Percentiles rank a stretch among this genome's conserved stretches.
These are phyloP conservation scores for Fusarium sp. DNA, from an alignment of 2,329 filamentous ascomycete species.

Conservation along the genomic window DNA sequence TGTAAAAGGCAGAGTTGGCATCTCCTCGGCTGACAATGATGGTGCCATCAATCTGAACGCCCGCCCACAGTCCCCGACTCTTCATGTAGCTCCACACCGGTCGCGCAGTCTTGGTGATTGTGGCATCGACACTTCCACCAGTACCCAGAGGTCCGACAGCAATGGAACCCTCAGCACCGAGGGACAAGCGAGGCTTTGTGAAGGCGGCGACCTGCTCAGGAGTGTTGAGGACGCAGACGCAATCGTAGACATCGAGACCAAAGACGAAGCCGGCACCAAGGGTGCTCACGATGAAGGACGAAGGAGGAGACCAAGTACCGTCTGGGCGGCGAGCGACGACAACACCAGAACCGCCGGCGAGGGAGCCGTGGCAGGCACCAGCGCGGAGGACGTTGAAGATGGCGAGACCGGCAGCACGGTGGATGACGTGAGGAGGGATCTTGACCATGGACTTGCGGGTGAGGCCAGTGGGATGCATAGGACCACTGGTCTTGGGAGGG, in stretches of 20 bases:
- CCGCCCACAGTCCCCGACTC: conserved; percentile 81
- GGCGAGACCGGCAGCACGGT: conserved; percentile 68
- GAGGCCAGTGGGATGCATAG: conserved; percentile 49
- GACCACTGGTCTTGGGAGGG: conserved; percentile 38
- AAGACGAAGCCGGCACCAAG: conserved; percentile 77
- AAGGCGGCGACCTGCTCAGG: conserved; percentile 76
- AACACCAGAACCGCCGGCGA: conserved; percentile 70
- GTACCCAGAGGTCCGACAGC: conserved; percentile 70
- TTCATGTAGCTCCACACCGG: conserved; percentile 88
- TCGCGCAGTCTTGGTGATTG: conserved; percentile 51
- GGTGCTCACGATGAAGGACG: conserved; percentile 78
- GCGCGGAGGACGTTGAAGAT: conserved; percentile 74
- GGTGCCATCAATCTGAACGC: conserved; percentile 84
- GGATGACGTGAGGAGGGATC: conserved; percentile 60
- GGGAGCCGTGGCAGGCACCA: conserved; percentile 66
- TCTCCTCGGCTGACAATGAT: conserved; percentile 80
- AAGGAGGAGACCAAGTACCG: conserved; percentile 78
- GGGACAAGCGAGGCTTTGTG: conserved; percentile 72
- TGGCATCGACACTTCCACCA: conserved; percentile 67
- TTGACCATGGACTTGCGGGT: conserved; percentile 51
- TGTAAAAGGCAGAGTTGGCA: conserved; percentile 84
- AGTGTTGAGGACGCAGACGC: conserved; percentile 80
- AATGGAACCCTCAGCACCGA: conserved; percentile 77
- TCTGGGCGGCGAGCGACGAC: conserved; percentile 68
- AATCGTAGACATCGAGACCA: conserved; percentile 82